Base-by-base conservation (phyloP, 2,329 filamentous ascomycete species). In the Teratosphaeria pseudoeucalypti region DNA sequence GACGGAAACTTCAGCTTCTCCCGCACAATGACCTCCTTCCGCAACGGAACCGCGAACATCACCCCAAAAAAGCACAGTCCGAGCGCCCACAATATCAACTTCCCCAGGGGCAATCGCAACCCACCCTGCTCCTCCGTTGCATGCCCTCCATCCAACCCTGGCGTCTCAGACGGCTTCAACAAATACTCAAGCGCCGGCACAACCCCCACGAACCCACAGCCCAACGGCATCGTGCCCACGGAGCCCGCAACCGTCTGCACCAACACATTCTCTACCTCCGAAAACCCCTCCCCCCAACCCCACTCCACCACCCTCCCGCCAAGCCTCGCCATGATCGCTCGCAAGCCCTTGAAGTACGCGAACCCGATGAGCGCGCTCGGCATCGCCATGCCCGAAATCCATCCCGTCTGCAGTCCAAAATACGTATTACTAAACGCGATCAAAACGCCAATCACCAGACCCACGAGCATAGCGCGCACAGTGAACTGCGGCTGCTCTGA, bases 341-440 rank as follows among this genome's bases (percentile, higher is more conserved):
- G 83, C 1, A 96, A 74, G 6, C 86, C 81, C 69, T 89, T 90
- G 80, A 99, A 99, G 66, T 95, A 88, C 11, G 91, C 92, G 71
- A 96, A 97, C 1, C 94, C 92, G 70, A 99, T 90, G 61, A 99
- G 78, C 26, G 91, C 94, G 1, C 91, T 89, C 0, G 94, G 94
- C 91, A 99, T 96, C 16, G 90, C 89, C 94, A 99, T 97, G 66
- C 90, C 89, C 68, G 86, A 84, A 43, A 89, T 83, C 86, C 86
- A 89, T 64, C 86, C 86, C 32, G 90, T 95, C 76, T 97, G 94
- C 34, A 99, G 79, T n/a, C 94, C 94, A 72, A 99, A 99, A 74
- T 97, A 99, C 79, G 95, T 96, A 72, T 99, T 99, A 57, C 90
- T 95, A 73, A 96, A 96, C 71, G 89, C 94, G 69, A 97, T 96